Conservation (phyloP, 2,329 filamentous ascomycete genomes). For the Colletotrichum godetiae region DNA sequence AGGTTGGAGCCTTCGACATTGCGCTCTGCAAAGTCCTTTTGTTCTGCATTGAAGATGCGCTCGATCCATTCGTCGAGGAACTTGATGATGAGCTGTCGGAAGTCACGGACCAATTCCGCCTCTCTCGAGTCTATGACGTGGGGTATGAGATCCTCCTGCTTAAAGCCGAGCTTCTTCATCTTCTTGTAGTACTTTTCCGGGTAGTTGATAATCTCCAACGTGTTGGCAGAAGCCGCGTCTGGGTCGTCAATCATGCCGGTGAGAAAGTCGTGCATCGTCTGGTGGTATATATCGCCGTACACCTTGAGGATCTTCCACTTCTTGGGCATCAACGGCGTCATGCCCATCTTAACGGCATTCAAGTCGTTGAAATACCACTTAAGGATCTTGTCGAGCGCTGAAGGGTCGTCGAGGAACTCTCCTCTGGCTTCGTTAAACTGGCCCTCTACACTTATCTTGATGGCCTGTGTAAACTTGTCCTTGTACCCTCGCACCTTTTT, state of each 20-base stretch:
- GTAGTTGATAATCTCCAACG: slow-evolving; percentile 94
- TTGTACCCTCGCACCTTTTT: slow-evolving; percentile 96
- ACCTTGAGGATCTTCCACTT: slow-evolving; percentile 97
- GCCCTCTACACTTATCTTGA: slow-evolving; percentile 77
- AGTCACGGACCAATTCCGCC: slow-evolving; percentile 90
- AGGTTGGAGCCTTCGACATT: slow-evolving; percentile 79
- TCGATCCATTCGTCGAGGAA: slow-evolving; percentile 98
- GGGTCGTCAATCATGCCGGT: slow-evolving; percentile 85
- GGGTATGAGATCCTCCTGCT: slow-evolving; percentile 79
- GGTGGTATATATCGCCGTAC: slow-evolving; percentile 91
- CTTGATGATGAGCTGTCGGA: slow-evolving; percentile 93
- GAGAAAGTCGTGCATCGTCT: slow-evolving; percentile 94
- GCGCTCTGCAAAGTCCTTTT: slow-evolving; percentile 82
- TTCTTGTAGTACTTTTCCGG: slow-evolving; percentile 96
- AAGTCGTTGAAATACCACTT: slow-evolving; percentile 99
- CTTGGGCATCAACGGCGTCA: slow-evolving; percentile 91
- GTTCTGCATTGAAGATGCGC: slow-evolving; percentile 86
- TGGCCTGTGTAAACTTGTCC: slow-evolving; percentile 89
- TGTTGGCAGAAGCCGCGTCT: slow-evolving; percentile 85
- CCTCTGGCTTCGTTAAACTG: slow-evolving; percentile 80
- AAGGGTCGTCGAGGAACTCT: slow-evolving; percentile 85
- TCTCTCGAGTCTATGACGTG: slow-evolving; percentile 93
- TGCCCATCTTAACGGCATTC: slow-evolving; percentile 92
- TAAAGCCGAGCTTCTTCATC: slow-evolving; percentile 90
- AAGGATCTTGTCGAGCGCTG: slow-evolving; percentile 85